Evolutionary conservation across 2,329 filamentous ascomycete species (phyloP).

Genomic region (Aureobasidium sp.): DNA sequence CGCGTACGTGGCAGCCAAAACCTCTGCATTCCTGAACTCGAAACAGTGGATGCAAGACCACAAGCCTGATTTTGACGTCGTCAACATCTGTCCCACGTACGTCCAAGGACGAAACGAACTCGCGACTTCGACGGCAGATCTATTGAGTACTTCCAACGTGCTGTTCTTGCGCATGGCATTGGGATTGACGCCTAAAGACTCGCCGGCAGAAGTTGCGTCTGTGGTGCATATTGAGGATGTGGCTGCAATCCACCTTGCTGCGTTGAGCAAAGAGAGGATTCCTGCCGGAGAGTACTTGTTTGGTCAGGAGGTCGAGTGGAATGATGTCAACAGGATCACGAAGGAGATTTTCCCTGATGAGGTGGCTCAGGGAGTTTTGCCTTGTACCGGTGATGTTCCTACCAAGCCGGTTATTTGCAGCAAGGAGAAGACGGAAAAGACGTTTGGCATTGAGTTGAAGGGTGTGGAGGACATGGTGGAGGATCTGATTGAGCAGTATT

Average conservation of each 20-base stretch:
- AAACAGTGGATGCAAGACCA: constrained; percentile 24
- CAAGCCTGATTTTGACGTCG: constrained; percentile 26
- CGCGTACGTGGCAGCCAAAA: constrained; percentile 27
- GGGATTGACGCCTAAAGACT: constrained; percentile 15
- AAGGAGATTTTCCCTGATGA: constrained; percentile 19
- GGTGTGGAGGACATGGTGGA: constrained; percentile 20
- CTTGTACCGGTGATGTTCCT: constrained; percentile 16
- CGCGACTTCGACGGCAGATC: constrained; percentile 20
- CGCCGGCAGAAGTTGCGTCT: constrained; percentile 12
- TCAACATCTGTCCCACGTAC: constrained; percentile 27
- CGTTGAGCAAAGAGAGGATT: constrained; percentile 20
- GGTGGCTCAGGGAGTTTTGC: constrained; percentile 16
- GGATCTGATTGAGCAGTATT: neutral
- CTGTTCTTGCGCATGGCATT: constrained; percentile 20
- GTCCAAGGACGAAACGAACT: constrained; percentile 28
- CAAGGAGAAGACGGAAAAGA: constrained; percentile 19
- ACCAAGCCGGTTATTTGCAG: constrained; percentile 17
- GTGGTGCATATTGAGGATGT: constrained; percentile 28
- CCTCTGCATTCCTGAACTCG: constrained; percentile 21
- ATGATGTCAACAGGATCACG: constrained; percentile 20
- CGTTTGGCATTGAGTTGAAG: constrained; percentile 20
- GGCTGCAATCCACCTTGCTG: constrained; percentile 27
- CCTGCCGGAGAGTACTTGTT: constrained; percentile 12
- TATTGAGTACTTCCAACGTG: constrained; percentile 23
- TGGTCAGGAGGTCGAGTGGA: constrained; percentile 14